Evolutionary conservation across 2,329 filamentous ascomycete genomes (phyloP).

Genomic region (Paracamarosporium sp.): DNA sequence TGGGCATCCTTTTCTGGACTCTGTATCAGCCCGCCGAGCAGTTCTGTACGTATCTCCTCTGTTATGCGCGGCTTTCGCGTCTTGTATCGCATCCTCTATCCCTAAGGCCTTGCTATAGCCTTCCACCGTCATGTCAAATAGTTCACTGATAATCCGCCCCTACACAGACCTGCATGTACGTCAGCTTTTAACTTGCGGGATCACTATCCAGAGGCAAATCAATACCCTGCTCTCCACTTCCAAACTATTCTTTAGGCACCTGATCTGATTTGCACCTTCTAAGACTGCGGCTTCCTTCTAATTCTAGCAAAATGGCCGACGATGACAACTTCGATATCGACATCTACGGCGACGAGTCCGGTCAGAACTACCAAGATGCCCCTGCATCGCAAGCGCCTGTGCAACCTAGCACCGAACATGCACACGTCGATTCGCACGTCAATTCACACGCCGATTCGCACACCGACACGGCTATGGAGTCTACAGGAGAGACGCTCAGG

Average conservation of each 20-base stretch:
- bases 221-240: conserved; percentile 31
- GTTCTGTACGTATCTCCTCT: conserved; percentile 50
- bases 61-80: conserved; percentile 32
- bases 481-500: conserved; percentile 14
- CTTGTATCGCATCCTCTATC: conserved; percentile 15
- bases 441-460: conserved; percentile 32
- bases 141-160: conserved; percentile 44
- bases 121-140: conserved; percentile 26
- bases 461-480: conserved; percentile 16
- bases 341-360: conserved; percentile 68
- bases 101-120: conserved; percentile 18
- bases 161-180: conserved; percentile 47
- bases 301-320: conserved; percentile 56
- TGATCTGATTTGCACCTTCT: conserved; percentile 24
- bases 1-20: conserved; percentile 41
- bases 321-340: conserved; percentile 76
- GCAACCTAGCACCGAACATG: conserved; percentile 23
- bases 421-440: conserved; percentile 29
- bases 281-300: conserved; percentile 24
- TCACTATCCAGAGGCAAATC: conserved; percentile 50
- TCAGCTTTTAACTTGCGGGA: conserved; percentile 41
- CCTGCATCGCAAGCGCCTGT: conserved; percentile 27
- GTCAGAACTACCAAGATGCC: conserved; percentile 38
- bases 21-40: conserved; percentile 39
- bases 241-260: conserved; percentile 19